phyloP scores from a whole-genome alignment of 129 eudicot species.

The Flaveria robusta region DNA sequence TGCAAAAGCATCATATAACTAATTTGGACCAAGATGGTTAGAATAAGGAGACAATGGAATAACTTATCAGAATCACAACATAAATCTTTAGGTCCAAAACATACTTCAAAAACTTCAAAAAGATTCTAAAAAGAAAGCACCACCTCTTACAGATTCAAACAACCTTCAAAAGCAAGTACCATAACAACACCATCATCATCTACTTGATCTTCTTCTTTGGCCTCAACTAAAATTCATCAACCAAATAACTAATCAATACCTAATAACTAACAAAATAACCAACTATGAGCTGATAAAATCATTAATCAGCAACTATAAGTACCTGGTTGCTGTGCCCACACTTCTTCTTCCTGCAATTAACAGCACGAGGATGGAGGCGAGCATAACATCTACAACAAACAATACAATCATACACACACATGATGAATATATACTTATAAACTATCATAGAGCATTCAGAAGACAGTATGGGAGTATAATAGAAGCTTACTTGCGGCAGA shows the following conservation, averaged over 20 bases:
- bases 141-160: neutral
- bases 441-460: neutral
- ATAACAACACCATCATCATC: slow-evolving; percentile 5
- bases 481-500: slow-evolving; percentile 59
- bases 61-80: neutral
- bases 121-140: neutral
- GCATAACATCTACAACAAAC: slow-evolving; percentile 45
- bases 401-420: neutral
- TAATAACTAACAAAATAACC: neutral
- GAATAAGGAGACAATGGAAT: too few species aligned
- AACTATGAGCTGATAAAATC: neutral
- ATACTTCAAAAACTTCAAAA: slow-evolving; percentile 11
- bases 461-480: neutral
- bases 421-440: neutral
- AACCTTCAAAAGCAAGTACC: slow-evolving; percentile 10
- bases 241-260: neutral
- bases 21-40: too few species aligned
- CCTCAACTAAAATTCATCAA: slow-evolving; percentile 46
- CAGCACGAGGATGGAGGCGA: slow-evolving; percentile 65
- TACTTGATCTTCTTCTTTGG: slow-evolving; percentile 66
- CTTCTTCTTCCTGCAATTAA: slow-evolving; percentile 64
- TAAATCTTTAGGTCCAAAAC: neutral
- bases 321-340: slow-evolving; percentile 71
- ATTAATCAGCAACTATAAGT: neutral
- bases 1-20: too few species aligned